A percentile compares a stretch with the other conserved stretches of the same genome.
Conservation (phyloP, 164 flowering plant genomes). For the Akebia trifoliata region DNA sequence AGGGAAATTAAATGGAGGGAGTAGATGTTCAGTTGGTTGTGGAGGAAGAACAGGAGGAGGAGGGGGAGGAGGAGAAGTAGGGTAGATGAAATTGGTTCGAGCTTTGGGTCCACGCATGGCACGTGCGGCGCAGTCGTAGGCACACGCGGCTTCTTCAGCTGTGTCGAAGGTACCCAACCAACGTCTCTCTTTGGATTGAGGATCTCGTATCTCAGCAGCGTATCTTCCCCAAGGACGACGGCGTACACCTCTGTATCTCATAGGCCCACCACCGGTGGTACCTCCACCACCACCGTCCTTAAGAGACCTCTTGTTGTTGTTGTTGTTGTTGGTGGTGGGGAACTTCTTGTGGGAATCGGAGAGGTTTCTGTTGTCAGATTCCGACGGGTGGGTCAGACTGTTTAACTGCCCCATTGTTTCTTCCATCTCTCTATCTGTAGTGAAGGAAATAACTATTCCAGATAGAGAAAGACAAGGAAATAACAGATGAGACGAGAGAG, state of each 20-base stretch:
- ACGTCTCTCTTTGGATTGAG: conserved; percentile 74
- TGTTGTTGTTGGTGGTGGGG: conserved; percentile 5
- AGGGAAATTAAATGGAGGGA: background rate
- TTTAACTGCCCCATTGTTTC: conserved; percentile 37
- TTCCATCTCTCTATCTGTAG: conserved; percentile 27
- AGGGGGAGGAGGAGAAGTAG: conserved; percentile 18
- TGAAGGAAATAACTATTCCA: background rate
- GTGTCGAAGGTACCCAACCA: conserved; percentile 98
- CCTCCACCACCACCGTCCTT: background rate
- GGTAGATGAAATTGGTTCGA: conserved; percentile 74
- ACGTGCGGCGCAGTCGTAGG: conserved; percentile 86
- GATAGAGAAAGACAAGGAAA: background rate
- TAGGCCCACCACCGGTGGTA: conserved; percentile 11
- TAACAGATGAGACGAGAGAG: background rate
- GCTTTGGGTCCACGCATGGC: conserved; percentile 88
- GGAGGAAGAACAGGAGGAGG: conserved; percentile 16
- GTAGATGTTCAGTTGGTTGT: conserved; percentile 14
- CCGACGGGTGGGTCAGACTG: conserved; percentile 14
- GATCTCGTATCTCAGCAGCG: conserved; percentile 91
- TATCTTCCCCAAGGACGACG: conserved; percentile 96
- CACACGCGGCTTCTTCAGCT: conserved; percentile 93
- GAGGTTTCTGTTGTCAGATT: conserved; percentile 4
- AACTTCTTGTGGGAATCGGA: background rate
- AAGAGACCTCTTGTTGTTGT: conserved; percentile 5
- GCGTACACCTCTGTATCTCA: conserved; percentile 81